Conservation (phyloP, 192 early-diverging fungal genomes). For the Entophlyctis luteolus region DNA sequence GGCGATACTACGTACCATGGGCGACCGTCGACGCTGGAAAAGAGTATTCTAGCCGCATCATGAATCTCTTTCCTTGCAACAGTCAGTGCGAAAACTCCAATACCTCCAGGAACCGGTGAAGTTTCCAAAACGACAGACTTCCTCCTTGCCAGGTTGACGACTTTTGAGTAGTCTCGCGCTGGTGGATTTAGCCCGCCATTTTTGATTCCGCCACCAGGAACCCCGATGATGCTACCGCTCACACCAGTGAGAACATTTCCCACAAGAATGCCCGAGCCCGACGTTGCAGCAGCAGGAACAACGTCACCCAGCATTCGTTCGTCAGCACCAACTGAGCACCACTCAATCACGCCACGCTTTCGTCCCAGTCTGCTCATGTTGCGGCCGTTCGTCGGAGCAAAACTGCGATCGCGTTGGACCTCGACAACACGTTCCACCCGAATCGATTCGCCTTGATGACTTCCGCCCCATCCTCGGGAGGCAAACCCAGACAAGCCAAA, state of each 20-base stretch:
- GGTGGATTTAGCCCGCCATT: neutral
- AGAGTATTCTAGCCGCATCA: slow-evolving; percentile 47
- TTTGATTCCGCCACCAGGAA: neutral
- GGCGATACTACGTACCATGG: slow-evolving; percentile 57
- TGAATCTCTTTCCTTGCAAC: slow-evolving; percentile 17
- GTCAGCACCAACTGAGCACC: slow-evolving; percentile 23
- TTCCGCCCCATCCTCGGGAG: slow-evolving; percentile 64
- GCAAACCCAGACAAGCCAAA: slow-evolving; percentile 26
- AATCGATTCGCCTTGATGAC: slow-evolving; percentile 74
- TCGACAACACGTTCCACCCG: slow-evolving; percentile 56
- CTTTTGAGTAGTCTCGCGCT: neutral
- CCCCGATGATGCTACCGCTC: slow-evolving; percentile 29
- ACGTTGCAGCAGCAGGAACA: neutral
- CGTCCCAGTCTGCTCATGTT: slow-evolving; percentile 32
- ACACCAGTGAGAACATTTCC: neutral
- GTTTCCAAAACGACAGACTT: neutral
- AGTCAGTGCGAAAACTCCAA: neutral
- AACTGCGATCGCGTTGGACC: slow-evolving; percentile 37
- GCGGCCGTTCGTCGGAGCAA: slow-evolving; percentile 13
- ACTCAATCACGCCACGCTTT: slow-evolving; percentile 38
- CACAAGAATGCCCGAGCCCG: neutral
- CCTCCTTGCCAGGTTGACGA: neutral
- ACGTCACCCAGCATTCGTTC: slow-evolving; percentile 4
- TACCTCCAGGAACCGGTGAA: neutral
- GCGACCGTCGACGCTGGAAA: slow-evolving; percentile 50